Evolutionary conservation across 2,329 filamentous ascomycete species (phyloP), one percentile per base, ranked within the genome.

Genomic region (Epichloe sylvatica): DNA sequence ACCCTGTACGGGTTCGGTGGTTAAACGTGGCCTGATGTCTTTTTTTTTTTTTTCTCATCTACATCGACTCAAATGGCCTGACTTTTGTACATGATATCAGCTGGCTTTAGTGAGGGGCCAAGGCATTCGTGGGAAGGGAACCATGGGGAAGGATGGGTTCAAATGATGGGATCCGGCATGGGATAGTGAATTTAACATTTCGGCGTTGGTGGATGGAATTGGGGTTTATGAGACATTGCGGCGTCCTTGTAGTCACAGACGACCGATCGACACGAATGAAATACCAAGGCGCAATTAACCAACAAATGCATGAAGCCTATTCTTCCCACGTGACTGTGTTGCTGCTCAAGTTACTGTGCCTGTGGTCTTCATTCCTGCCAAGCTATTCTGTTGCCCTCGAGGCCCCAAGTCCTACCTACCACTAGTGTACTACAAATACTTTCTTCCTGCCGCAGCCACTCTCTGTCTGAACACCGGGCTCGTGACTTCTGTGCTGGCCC

Each of bases 1-100:
- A 86, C 85, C 66, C 83, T 90, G 58, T 91, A 90, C 77, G 85
- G 86, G 75, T 90, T 90, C 78, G 86, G 86, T 78, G 86, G 85
- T 78, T 91, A 86, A 81, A 38, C 53, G 42, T 49, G 12, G 44
- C 17, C 44, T 11, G 34, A 8, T 30, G n/a, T 2, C 5, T 11
- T 38, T 15, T 37, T 11, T 36, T 17, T 15, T 33, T 21, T 23
- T 23, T 13, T 11, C 4, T 9, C 23, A 8, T 42, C 38, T 33
- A 42, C 33, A 33, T 21, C 12, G 19, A 44, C 25, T 36, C 12
- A 30, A 19, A 17, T 37, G 33, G 43, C 40, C 40, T 33, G 25
- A 25, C 41, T 39, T 39, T 47, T 52, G 47, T 52, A 50, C 40
- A 52, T 50, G 19, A 50, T 47, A 25, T 38, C 6, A 35, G 3